phyloP scores from a whole-genome alignment of 176 grass and related monocot species.

The Guadua angustifolia region DNA sequence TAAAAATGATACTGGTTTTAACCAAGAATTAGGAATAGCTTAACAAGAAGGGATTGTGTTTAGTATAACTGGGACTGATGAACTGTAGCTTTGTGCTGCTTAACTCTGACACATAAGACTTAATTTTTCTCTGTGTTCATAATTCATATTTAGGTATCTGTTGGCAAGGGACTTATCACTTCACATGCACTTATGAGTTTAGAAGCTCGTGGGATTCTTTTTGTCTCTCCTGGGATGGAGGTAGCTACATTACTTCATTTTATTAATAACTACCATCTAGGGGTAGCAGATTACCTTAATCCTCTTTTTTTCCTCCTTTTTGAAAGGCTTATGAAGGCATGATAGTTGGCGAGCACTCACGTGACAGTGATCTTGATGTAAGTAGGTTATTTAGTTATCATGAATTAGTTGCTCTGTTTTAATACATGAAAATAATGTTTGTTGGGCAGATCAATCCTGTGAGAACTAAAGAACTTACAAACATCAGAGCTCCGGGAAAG shows the following conservation, averaged over 20 bases:
- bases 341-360: conserved; percentile 96
- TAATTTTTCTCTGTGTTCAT: conserved; percentile 27
- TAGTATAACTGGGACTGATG: conserved; percentile 19
- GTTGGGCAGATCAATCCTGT: conserved; percentile 84
- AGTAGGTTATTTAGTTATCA: conserved; percentile 44
- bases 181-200: conserved; percentile 96
- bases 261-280: conserved; percentile 36
- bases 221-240: conserved; percentile 97
- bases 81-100: conserved; percentile 29
- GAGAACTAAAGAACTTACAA: conserved; percentile 96
- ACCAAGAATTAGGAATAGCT: neutral
- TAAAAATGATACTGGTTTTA: conserved; percentile 12
- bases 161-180: conserved; percentile 82
- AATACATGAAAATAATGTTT: conserved; percentile 32
- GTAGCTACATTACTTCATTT: conserved; percentile 47
- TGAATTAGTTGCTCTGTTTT: conserved; percentile 5
- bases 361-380: conserved; percentile 98
- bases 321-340: conserved; percentile 91
- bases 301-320: conserved; percentile 43
- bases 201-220: conserved; percentile 95
- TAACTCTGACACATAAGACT: conserved; percentile 20
- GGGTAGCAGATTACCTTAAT: conserved; percentile 6
- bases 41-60: conserved; percentile 3
- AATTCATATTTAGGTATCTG: conserved; percentile 71
- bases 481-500: conserved; percentile 91